Conservation (phyloP, 73 alveolate genomes). For the Blepharisma japonicum region DNA sequence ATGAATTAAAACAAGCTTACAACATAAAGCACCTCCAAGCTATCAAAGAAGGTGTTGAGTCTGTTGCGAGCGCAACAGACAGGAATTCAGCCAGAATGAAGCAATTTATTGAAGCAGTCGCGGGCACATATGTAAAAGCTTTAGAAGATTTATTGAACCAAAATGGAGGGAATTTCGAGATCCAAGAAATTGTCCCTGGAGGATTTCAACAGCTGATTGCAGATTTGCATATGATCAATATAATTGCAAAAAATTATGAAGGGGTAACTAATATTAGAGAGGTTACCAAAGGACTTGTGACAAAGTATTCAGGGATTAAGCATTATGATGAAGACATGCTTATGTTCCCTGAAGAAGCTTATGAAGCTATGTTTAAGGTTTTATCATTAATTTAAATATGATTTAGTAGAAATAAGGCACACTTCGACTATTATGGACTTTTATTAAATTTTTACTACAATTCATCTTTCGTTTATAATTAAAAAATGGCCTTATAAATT, state of each 20-base stretch:
- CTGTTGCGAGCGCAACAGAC: constrained; percentile 25
- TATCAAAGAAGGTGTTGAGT: constrained; percentile 16
- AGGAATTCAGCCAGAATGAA: neutral
- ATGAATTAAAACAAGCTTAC: neutral
- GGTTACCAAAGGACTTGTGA: neutral
- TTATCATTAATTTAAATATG: too few relatives aligned
- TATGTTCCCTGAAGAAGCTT: constrained; percentile 1
- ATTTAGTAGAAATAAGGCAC: too few relatives aligned
- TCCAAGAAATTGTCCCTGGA: neutral
- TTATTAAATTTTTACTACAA: too few relatives aligned
- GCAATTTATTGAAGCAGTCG: neutral
- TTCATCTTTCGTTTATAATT: too few relatives aligned
- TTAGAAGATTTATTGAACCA: neutral
- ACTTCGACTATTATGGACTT: too few relatives aligned
- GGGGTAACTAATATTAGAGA: neutral
- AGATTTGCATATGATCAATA: constrained; percentile 3
- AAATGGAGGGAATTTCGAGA: neutral
- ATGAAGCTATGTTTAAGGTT: neutral
- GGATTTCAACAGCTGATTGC: constrained; percentile 18
- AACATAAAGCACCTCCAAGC: neutral
- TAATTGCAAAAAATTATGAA: neutral
- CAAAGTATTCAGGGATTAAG: neutral
- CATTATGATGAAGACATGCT: neutral
- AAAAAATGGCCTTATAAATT: too few relatives aligned
- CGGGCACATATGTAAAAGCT: neutral